Conservation (phyloP, 805 yeast genomes). For the Kodamaea fukazawae region DNA sequence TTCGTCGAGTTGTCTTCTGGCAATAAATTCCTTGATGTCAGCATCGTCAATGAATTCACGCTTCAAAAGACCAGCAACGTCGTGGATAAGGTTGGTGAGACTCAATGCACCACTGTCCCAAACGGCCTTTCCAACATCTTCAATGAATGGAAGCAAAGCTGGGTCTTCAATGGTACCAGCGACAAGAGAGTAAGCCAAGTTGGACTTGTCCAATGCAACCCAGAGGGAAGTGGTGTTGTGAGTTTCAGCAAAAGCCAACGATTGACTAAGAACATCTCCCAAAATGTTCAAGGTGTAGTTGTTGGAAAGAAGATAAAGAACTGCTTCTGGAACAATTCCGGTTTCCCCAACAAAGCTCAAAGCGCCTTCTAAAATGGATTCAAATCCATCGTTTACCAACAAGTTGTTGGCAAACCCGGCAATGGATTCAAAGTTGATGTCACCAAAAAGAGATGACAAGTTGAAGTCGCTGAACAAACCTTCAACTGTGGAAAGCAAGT, state of each 20-base stretch:
- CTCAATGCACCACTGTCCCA: conserved; percentile 18
- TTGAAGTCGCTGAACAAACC: conserved; percentile 16
- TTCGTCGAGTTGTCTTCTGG: conserved; percentile 11
- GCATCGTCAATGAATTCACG: neutral
- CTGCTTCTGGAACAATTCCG: conserved; percentile 24
- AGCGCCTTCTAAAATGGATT: conserved; percentile 17
- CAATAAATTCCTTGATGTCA: neutral
- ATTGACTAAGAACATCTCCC: conserved; percentile 15
- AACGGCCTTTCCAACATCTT: conserved; percentile 19
- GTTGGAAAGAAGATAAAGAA: conserved; percentile 21
- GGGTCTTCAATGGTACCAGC: conserved; percentile 22
- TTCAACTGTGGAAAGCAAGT: conserved; percentile 7
- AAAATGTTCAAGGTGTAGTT: conserved; percentile 22
- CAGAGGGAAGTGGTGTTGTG: conserved; percentile 25
- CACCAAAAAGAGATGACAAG: conserved; percentile 13
- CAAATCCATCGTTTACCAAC: conserved; percentile 13
- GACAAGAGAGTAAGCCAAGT: conserved; percentile 26
- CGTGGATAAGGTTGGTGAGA: conserved; percentile 13
- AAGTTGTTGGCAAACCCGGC: conserved; percentile 29
- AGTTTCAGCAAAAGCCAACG: conserved; percentile 13
- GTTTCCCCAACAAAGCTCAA: conserved; percentile 23
- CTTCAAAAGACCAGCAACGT: conserved; percentile 10
- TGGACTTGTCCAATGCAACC: conserved; percentile 29
- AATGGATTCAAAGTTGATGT: conserved; percentile 21
- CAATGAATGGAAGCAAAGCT: conserved; percentile 23